phyloP scores from a whole-genome alignment of 257 asterid genomes.

The Solanum chilense region DNA sequence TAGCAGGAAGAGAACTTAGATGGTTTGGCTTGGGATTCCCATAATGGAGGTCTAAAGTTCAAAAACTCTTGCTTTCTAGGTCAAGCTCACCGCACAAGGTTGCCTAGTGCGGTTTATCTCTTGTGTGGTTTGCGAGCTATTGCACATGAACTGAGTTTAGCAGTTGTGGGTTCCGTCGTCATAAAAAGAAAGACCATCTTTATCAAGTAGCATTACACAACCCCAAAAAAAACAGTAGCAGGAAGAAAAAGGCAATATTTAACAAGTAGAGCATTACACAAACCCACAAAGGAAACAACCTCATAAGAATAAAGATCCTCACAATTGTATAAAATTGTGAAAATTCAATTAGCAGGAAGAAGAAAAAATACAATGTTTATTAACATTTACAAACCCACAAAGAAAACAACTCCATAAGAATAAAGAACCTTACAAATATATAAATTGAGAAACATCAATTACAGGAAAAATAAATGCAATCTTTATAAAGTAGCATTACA shows the following conservation, averaged over 20 bases:
- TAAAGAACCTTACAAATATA: neutral
- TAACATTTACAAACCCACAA: neutral
- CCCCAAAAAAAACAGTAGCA: neutral
- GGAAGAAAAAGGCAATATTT: neutral
- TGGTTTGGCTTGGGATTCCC: neutral
- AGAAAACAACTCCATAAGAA: neutral
- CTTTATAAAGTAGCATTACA: neutral
- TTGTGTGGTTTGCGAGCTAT: neutral
- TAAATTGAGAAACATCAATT: neutral
- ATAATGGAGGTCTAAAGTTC: neutral
- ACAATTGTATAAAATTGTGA: neutral
- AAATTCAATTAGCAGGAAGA: neutral
- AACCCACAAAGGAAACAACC: neutral
- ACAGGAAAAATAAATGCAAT: neutral
- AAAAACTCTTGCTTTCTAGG: neutral
- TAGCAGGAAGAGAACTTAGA: neutral
- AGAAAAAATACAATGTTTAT: neutral
- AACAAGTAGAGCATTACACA: neutral
- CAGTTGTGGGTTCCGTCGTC: neutral
- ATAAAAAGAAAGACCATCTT: neutral
- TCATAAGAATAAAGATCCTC: neutral
- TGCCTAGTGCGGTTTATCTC: neutral
- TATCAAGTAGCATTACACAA: neutral
- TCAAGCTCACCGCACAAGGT: neutral
- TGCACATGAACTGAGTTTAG: neutral